Conservation (phyloP, 2,329 filamentous ascomycete genomes). For the Sclerotinia trifoliorum region DNA sequence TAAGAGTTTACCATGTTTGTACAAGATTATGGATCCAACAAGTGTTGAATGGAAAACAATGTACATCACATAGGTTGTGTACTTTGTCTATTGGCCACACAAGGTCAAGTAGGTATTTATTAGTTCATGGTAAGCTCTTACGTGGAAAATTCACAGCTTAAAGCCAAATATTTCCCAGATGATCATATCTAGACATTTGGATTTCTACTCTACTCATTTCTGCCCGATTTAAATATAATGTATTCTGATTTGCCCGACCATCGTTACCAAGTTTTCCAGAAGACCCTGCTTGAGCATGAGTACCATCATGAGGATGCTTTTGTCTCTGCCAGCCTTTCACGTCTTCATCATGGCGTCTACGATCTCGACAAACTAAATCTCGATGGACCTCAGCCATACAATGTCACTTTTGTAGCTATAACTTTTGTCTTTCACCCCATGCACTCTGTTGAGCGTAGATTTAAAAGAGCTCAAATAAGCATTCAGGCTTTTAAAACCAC, state of each 20-base stretch:
- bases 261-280: constrained; percentile 9
- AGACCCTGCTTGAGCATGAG: constrained; percentile 18
- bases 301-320: constrained; percentile 20
- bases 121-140: neutral
- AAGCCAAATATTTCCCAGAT: neutral
- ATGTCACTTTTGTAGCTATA: constrained; percentile 15
- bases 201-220: neutral
- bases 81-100: neutral
- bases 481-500: constrained; percentile 8
- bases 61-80: neutral
- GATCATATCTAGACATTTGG: neutral
- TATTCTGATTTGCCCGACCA: constrained; percentile 5
- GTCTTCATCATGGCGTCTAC: constrained; percentile 19
- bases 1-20: constrained; percentile 1
- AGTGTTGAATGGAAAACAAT: neutral
- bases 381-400: constrained; percentile 9
- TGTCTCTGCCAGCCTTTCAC: constrained; percentile 12
- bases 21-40: neutral
- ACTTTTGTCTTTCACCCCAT: constrained; percentile 19
- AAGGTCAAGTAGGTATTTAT: neutral
- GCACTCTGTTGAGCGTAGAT: constrained; percentile 17
- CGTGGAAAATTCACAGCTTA: neutral
- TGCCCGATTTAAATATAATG: neutral
- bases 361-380: constrained; percentile 9
- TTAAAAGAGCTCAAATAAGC: constrained; percentile 14